Base-by-base conservation (phyloP, 192 early-diverging fungal genomes). In the Obelidium mucronatum region DNA sequence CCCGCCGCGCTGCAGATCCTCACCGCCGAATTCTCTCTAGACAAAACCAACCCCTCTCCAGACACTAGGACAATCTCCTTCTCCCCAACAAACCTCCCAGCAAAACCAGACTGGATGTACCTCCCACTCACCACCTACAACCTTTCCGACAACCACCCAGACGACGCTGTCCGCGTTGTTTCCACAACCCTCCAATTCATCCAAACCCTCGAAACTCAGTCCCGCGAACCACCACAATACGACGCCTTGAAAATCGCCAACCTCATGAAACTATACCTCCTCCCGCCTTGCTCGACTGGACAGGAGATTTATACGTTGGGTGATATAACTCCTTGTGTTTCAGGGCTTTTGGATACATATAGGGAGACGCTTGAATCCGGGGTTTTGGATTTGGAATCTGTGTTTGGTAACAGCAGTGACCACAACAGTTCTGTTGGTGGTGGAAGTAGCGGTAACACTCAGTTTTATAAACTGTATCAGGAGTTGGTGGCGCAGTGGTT, bases 381-480 rank as follows among this genome's bases (percentile, higher is more conserved):
- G 19, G 6, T 24, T 39, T 13, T 26, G 13, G 22, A 22, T 31
- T 51, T 80, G 2, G 78, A 80, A n/a, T 28, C 36, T 37, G 78
- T 51, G 4, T n/a, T 26, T 17, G 77, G 71, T 13, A n/a, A n/a
- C n/a, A n/a, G n/a, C n/a, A n/a, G n/a, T n/a, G n/a, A n/a, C n/a
- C n/a, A n/a, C n/a, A n/a, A n/a, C n/a, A n/a, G n/a, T n/a, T n/a
- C n/a, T n/a, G n/a, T n/a, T n/a, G n/a, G n/a, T n/a, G n/a, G n/a
- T n/a, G n/a, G n/a, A n/a, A n/a, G n/a, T n/a, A n/a, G n/a, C n/a
- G 75, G 74, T 17, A 3, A 37, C 0, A 60, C 42, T 1, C n/a
- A 64, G 11, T 86, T 86, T 69, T 84, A 79, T 60, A 67, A 79
- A 42, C 36, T 86, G 44, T 86, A 86, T 59, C 30, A 64, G 24